A percentile compares a stretch with the other conserved stretches of the same genome.
These are phyloP conservation scores for Colletotrichum navitas DNA, from an alignment of 2,329 filamentous ascomycete genomes.

Conservation along the genomic window DNA sequence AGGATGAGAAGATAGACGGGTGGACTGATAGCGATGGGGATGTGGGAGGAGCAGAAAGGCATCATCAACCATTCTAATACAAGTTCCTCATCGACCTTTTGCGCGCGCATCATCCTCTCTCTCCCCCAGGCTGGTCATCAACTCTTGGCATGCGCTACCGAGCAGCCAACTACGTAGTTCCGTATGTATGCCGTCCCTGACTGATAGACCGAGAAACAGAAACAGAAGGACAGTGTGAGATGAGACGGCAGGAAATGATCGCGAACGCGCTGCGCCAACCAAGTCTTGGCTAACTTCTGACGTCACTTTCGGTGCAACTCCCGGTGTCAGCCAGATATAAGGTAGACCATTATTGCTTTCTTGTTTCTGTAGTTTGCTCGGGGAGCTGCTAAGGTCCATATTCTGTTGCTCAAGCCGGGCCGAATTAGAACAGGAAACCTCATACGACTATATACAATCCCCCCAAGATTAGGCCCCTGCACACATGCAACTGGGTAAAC, in stretches of 20 bases:
- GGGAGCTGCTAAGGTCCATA: rapidly evolving
- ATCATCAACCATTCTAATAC: neutral
- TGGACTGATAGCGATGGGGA: neutral
- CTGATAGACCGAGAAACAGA: neutral
- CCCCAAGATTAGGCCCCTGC: too few relatives aligned
- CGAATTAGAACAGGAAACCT: neutral
- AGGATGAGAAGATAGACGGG: neutral
- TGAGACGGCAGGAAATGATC: neutral
- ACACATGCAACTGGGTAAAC: too few relatives aligned
- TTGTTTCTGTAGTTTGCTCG: neutral
- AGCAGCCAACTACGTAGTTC: neutral
- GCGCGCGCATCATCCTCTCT: neutral
- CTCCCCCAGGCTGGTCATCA: neutral
- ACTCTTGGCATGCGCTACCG: constrained; percentile 10
- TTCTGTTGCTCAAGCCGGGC: neutral
- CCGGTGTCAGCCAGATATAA: neutral
- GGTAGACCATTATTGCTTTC: neutral
- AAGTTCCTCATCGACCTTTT: neutral
- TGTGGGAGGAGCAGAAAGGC: neutral
- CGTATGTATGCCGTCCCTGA: neutral
- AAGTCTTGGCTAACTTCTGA: constrained; percentile 19
- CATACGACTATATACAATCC: too few relatives aligned
- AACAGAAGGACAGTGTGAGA: neutral
- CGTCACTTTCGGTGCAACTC: constrained; percentile 26
- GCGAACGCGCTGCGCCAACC: constrained; percentile 22